phyloP scores from a whole-genome alignment of 2,329 filamentous ascomycete species.

The Aspergillus terreus region DNA sequence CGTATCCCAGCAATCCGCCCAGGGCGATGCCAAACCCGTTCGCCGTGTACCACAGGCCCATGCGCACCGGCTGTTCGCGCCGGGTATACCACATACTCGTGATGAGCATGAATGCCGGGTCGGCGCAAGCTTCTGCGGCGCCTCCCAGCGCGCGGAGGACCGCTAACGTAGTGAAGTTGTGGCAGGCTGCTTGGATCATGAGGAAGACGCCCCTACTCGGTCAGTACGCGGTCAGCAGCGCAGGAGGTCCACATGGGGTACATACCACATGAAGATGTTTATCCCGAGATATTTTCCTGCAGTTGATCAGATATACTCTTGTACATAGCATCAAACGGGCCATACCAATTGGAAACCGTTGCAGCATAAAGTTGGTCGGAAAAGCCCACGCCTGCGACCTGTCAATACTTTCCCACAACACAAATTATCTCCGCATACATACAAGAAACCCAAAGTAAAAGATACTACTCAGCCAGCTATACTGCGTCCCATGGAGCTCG shows the following conservation, averaged over 20 bases:
- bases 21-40: constrained; percentile 59
- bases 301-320: not conserved
- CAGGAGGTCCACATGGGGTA: not conserved
- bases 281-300: constrained; percentile 51
- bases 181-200: constrained; percentile 52
- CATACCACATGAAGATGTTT: constrained; percentile 56
- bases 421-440: not conserved
- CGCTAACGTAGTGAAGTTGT: constrained; percentile 54
- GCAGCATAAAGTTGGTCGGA: constrained; percentile 53
- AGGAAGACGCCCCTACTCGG: constrained; percentile 43
- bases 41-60: constrained; percentile 58
- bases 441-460: constrained; percentile 55
- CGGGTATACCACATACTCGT: constrained; percentile 65
- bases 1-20: constrained; percentile 56
- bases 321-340: not conserved
- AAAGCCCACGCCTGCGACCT: constrained; percentile 44
- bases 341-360: constrained; percentile 49
- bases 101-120: constrained; percentile 62
- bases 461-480: constrained; percentile 54
- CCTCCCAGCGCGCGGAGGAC: constrained; percentile 56
- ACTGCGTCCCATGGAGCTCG: constrained; percentile 54
- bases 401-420: not conserved
- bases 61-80: constrained; percentile 58
- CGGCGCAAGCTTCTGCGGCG: constrained; percentile 54
- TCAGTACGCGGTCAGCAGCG: not conserved